phyloP scores from a whole-genome alignment of 2,329 filamentous ascomycete species.

The Fusarium sp. region DNA sequence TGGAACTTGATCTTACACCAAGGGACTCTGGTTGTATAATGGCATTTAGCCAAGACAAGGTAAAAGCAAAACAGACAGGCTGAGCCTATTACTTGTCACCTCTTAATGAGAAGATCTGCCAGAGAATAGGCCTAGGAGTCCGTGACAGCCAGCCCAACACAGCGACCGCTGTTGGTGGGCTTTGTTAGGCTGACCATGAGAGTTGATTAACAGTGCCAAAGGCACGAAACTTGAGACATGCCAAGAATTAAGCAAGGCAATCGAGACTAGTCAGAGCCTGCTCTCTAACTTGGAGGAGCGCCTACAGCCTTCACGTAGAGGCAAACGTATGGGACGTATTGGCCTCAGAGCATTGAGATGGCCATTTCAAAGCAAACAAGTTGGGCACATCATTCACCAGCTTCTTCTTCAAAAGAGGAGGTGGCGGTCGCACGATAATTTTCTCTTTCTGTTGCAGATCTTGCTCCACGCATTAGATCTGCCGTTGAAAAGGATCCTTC shows the following conservation, averaged over 20 bases:
- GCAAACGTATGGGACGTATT: slow-evolving; percentile 46
- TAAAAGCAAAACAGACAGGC: too few species aligned
- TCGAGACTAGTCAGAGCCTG: neutral
- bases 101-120: too few species aligned
- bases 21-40: too few species aligned
- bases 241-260: neutral
- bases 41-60: too few species aligned
- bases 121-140: too few species aligned
- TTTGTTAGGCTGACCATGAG: too few species aligned
- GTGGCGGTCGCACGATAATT: slow-evolving; percentile 50
- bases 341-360: slow-evolving; percentile 51
- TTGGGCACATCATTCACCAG: slow-evolving; percentile 36
- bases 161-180: too few species aligned
- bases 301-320: slow-evolving; percentile 10
- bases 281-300: neutral
- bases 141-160: too few species aligned
- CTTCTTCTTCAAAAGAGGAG: slow-evolving; percentile 7
- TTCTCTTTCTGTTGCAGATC: neutral
- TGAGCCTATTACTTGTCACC: too few species aligned
- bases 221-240: neutral
- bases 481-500: neutral
- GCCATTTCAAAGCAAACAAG: slow-evolving; percentile 41
- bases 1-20: neutral
- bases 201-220: slow-evolving; percentile 42
- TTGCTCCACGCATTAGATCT: slow-evolving; percentile 38